Base-by-base conservation (phyloP, 2,329 filamentous ascomycete species). In the Botrytis fragariae region DNA sequence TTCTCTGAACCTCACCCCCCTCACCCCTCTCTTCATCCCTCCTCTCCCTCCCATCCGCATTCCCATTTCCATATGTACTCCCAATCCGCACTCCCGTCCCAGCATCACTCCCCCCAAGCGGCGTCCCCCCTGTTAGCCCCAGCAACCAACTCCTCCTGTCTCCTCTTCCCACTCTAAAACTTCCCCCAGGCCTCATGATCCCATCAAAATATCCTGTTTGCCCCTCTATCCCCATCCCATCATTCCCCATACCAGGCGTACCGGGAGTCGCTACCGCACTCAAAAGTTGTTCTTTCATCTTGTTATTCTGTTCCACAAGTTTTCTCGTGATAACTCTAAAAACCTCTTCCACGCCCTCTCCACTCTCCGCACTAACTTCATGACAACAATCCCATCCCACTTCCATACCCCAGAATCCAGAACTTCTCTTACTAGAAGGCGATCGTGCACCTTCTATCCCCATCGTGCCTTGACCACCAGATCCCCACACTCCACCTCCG, bases 381-480 rank as follows among this genome's bases (percentile, higher is more conserved):
- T 98, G 96, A 82, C 95, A 98, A 76, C 94, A 97, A 80, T 98
- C 95, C 95, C 95, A 98, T 70, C 95, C 94, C 9, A 94, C 90
- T 80, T 98, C 95, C 81, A 96, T 93, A 35, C 92, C 94, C 95
- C 95, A 98, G 83, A 94, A 93, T 2, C 92, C 92, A 54, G 89
- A 92, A 79, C 89, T 92, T 60, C 90, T 85, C 81, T 91, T 91
- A 64, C 87, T 89, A 78, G 86, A 87, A 62, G 89, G 89, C 75
- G 86, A 89, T 72, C 88, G 85, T 20, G 88, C 87, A 77, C 90
- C 88, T 73, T 83, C 83, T 88, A 72, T 69, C 29, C 74, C 67
- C 18, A 22, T 51, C n/a, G 69, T 51, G 77, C 76, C 51, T 51
- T 67, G 69, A 32, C 72, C 57, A 35, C 48, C 64, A 32, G 64